Base-by-base conservation (phyloP, 2,329 filamentous ascomycete species). In the Paraphaeosphaeria minitans region DNA sequence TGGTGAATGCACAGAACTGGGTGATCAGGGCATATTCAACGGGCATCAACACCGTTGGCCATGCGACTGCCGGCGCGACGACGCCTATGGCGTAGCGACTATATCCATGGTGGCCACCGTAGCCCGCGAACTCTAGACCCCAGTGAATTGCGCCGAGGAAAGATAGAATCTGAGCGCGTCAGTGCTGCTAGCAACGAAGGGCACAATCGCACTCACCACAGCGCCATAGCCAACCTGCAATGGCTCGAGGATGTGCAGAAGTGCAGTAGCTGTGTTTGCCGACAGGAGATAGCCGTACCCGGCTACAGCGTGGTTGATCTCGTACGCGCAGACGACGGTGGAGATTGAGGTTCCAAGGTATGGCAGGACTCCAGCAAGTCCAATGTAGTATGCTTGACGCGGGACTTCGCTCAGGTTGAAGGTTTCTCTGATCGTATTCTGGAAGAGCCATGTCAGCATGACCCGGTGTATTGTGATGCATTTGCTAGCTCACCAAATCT, bases 131-230 rank as follows among this genome's bases (percentile, higher is more conserved):
- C 78, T 97, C 93, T 19, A 97, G 83, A 56, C 93, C 93, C 90
- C 94, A 97, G 78, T 97, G 94, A 70, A 97, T 88, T 35, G 93
- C 93, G 46, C 94, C 94, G 1, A 97, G 85, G 83, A 97, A 97
- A 29, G 93, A 96, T 68, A 97, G 90, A 69, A 97, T 95, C 87
- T 90, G 62, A 19, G 50, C 37, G 50, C 37, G 65, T 57, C 58
- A 35, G 45, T 43, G 14, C 16, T 21, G 8, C 58, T 14, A 27
- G 37, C 1, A 6, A 12, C 4, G 10, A 16, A 16, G 1, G 35
- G 9, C 16, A 8, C 1, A 2, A 3, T 24, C n/a, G 31, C 31
- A 83, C 87, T 76, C 81, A 89, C 87, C 58, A 96, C 87, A 49
- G 93, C 94, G 56, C 94, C 93, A 69, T 96, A 97, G 59, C 92